Percentiles rank a stretch among this genome's conserved stretches.
phyloP scores from a whole-genome alignment of 768 basidiomycete species.

The Amanita phalloides region DNA sequence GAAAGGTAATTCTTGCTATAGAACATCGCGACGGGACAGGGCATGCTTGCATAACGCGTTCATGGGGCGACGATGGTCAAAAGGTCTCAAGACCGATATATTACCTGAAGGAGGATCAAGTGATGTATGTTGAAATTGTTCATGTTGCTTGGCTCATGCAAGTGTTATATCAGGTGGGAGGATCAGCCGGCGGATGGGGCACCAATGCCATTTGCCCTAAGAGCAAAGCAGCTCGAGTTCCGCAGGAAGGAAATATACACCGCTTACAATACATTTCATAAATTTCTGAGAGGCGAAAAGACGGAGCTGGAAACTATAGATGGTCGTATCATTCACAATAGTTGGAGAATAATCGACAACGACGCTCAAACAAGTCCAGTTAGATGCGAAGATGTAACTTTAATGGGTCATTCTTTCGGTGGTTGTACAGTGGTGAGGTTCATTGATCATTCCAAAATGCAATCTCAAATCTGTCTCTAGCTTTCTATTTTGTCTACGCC shows the following conservation, averaged over 20 bases:
- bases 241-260: slow-evolving; percentile 62
- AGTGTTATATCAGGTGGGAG: slow-evolving; percentile 17
- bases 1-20: slow-evolving; percentile 71
- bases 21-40: slow-evolving; percentile 82
- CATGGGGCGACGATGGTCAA: slow-evolving; percentile 19
- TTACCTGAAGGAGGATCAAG: slow-evolving; percentile 47
- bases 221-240: slow-evolving; percentile 60
- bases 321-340: slow-evolving; percentile 23
- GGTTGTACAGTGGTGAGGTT: slow-evolving; percentile 33
- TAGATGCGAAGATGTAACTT: slow-evolving; percentile 21
- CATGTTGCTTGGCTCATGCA: not conserved
- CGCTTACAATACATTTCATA: slow-evolving; percentile 44
- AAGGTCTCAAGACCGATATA: slow-evolving; percentile 18
- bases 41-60: slow-evolving; percentile 33
- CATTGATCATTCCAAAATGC: not conserved
- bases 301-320: slow-evolving; percentile 28
- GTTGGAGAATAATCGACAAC: slow-evolving; percentile 23
- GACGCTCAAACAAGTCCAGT: slow-evolving; percentile 17
- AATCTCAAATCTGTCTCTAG: slow-evolving; percentile 19
- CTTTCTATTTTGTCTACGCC: slow-evolving; percentile 44
- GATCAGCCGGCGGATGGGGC: slow-evolving; percentile 13
- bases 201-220: slow-evolving; percentile 33
- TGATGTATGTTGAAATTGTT: slow-evolving; percentile 27
- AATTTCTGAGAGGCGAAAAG: slow-evolving; percentile 32
- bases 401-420: slow-evolving; percentile 38